Evolutionary conservation across 345 rosid species (phyloP).

Genomic region (Boechera divaricarpa): DNA sequence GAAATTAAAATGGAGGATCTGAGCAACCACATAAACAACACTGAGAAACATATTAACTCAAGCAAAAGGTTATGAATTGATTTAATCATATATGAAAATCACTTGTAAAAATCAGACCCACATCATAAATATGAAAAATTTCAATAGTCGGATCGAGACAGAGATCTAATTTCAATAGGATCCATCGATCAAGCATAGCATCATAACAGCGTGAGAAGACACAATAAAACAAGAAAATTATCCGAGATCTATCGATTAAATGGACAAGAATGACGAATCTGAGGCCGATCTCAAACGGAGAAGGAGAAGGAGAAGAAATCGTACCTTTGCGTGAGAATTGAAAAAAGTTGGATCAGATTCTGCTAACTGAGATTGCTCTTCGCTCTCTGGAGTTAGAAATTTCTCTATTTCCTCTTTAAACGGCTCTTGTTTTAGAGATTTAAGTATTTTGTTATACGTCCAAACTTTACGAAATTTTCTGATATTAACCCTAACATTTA

Average conservation of each 20-base stretch:
- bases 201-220: slow-evolving; percentile 23
- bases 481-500: background rate
- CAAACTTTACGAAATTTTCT: background rate
- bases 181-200: slow-evolving; percentile 26
- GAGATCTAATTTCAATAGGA: slow-evolving; percentile 30
- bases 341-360: slow-evolving; percentile 40
- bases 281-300: slow-evolving; percentile 12
- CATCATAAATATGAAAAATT: background rate
- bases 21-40: slow-evolving; percentile 3
- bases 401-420: slow-evolving; percentile 15
- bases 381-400: slow-evolving; percentile 11
- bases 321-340: slow-evolving; percentile 37
- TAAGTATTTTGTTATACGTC: background rate
- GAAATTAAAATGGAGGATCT: background rate
- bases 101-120: background rate
- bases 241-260: slow-evolving; percentile 31
- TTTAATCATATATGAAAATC: background rate
- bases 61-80: slow-evolving; percentile 1
- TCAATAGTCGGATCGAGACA: slow-evolving; percentile 22
- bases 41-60: background rate
- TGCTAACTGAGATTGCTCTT: slow-evolving; percentile 32
- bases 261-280: slow-evolving; percentile 3
- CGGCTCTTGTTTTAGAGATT: slow-evolving; percentile 16
- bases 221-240: slow-evolving; percentile 4
- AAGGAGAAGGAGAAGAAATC: slow-evolving; percentile 19